These are phyloP conservation scores for Raphidocelis subcapitata DNA, from an alignment of 139 green algal genomes.

Conservation along the genomic window DNA sequence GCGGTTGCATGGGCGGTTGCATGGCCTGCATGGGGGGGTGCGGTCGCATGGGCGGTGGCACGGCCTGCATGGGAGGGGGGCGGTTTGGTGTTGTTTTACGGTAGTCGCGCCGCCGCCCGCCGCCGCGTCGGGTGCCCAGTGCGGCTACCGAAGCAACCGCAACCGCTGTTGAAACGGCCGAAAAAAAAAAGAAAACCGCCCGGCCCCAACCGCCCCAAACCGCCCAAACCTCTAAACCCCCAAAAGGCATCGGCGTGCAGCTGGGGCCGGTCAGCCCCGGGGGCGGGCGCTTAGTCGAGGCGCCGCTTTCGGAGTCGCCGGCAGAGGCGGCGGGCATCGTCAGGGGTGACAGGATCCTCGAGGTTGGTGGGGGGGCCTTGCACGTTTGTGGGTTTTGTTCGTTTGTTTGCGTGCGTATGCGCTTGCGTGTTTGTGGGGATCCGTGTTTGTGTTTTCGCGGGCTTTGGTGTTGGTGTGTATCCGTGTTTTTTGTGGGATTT, in stretches of 20 bases:
- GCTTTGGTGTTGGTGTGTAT: not conserved
- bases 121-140: too few species aligned
- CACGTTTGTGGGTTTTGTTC: not conserved
- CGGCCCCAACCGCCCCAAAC: not conserved
- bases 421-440: not conserved
- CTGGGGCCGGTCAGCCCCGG: constrained; percentile 19
- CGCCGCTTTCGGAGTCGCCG: constrained; percentile 51
- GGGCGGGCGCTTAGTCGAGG: constrained; percentile 49
- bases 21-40: not conserved
- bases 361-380: constrained; percentile 15
- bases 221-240: too few species aligned
- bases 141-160: too few species aligned
- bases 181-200: not conserved
- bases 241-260: constrained; percentile 40
- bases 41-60: too few species aligned
- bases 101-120: too few species aligned
- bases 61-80: too few species aligned
- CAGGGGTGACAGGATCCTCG: constrained; percentile 32
- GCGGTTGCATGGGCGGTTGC: too few species aligned
- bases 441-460: not conserved
- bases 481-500: too few species aligned
- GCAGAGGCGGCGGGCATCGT: constrained; percentile 58
- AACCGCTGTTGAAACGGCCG: too few species aligned
- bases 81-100: too few species aligned
- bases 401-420: not conserved